phyloP scores from a whole-genome alignment of 345 rosid genomes.

The Citrus trifoliata region DNA sequence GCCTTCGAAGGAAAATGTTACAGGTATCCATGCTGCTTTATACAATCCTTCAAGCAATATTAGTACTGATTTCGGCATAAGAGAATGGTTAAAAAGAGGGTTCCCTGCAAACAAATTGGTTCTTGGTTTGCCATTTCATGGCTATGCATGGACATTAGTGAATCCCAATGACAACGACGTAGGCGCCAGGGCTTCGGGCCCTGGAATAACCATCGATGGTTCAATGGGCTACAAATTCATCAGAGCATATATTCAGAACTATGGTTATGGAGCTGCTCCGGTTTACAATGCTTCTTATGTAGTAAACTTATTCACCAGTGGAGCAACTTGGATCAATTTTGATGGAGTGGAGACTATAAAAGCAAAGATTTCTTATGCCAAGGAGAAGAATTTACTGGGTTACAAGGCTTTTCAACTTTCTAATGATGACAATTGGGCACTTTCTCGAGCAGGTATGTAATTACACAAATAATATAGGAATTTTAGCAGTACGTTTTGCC shows the following conservation, averaged over 20 bases:
- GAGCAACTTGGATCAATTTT: slow-evolving; percentile 22
- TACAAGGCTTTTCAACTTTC: slow-evolving; percentile 1
- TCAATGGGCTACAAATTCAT: slow-evolving; percentile 12
- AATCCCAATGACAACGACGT: neutral
- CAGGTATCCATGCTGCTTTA: slow-evolving; percentile 32
- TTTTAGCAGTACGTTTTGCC: neutral
- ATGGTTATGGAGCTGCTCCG: slow-evolving; percentile 18
- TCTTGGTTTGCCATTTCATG: slow-evolving; percentile 34
- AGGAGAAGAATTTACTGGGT: slow-evolving; percentile 9
- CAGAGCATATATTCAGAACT: slow-evolving; percentile 8
- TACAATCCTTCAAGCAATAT: slow-evolving; percentile 15
- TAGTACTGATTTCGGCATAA: slow-evolving; percentile 27
- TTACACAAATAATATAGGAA: neutral
- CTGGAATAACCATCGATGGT: slow-evolving; percentile 14
- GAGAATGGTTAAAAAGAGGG: slow-evolving; percentile 25
- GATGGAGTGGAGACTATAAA: slow-evolving; percentile 16
- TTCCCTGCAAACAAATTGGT: slow-evolving; percentile 24
- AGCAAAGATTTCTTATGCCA: slow-evolving; percentile 20
- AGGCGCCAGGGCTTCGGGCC: slow-evolving; percentile 8
- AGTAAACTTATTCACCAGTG: slow-evolving; percentile 14
- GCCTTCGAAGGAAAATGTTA: slow-evolving; percentile 27
- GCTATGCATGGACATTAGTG: slow-evolving; percentile 26
- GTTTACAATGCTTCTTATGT: slow-evolving; percentile 14
- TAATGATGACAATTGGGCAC: slow-evolving; percentile 28
- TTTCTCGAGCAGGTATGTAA: slow-evolving; percentile 29